phyloP scores from a whole-genome alignment of 306 rosid genomes.

The Morella rubra region DNA sequence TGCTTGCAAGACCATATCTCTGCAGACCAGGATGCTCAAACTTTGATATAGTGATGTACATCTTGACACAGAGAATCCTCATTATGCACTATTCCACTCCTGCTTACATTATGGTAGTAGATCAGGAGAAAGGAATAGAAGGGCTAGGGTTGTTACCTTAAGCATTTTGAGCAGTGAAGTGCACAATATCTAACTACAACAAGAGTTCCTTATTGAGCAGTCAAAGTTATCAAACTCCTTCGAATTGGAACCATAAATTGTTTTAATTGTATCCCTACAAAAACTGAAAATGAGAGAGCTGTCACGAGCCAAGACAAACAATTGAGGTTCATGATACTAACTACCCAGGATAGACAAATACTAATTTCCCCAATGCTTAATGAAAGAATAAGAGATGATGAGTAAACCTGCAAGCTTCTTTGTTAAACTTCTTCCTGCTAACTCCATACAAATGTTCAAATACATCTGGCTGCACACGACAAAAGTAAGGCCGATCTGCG shows the following conservation, averaged over 20 bases:
- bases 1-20: not conserved
- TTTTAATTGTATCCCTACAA: constrained; percentile 77
- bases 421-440: constrained; percentile 61
- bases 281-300: constrained; percentile 45
- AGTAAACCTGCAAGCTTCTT: constrained; percentile 87
- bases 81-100: not conserved
- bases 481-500: constrained; percentile 88
- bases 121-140: constrained; percentile 8
- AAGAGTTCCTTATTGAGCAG: constrained; percentile 35
- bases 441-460: constrained; percentile 65
- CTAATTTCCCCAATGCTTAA: not conserved
- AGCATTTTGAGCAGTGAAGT: constrained; percentile 17
- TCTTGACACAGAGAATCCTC: not conserved
- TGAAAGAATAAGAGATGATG: not conserved
- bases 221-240: constrained; percentile 69
- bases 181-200: constrained; percentile 32
- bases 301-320: not conserved
- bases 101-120: not conserved
- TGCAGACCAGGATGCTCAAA: not conserved
- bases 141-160: constrained; percentile 23
- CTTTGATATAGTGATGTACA: not conserved
- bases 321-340: not conserved
- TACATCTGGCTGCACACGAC: constrained; percentile 74
- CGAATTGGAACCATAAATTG: constrained; percentile 69
- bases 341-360: not conserved